Evolutionary conservation across 106 monocot genomes (phyloP).

Genomic region (Dactylorhiza incarnata): DNA sequence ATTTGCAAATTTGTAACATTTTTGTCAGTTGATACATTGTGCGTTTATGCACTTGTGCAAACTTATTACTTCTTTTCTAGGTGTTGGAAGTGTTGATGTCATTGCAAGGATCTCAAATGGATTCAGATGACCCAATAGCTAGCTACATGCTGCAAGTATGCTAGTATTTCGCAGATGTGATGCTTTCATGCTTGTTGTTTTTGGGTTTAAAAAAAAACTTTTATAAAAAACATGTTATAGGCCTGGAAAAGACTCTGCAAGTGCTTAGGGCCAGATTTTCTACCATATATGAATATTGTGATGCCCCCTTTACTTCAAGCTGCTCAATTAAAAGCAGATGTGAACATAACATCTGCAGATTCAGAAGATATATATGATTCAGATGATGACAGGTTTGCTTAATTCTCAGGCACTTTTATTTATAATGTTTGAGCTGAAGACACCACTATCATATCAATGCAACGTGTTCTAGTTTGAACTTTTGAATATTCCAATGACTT

Average conservation of each 20-base stretch:
- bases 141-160: constrained; percentile 67
- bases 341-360: constrained; percentile 83
- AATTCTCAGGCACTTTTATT: too few relatives aligned
- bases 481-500: not conserved
- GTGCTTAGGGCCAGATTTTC: constrained; percentile 93
- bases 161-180: not conserved
- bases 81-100: constrained; percentile 97
- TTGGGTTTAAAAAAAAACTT: not conserved
- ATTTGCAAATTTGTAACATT: too few relatives aligned
- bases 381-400: constrained; percentile 77
- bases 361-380: constrained; percentile 78
- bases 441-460: not conserved
- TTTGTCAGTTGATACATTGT: too few relatives aligned
- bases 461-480: not conserved
- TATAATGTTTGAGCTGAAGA: too few relatives aligned
- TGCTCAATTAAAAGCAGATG: constrained; percentile 96
- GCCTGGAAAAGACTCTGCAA: constrained; percentile 96
- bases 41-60: too few relatives aligned
- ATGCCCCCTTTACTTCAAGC: constrained; percentile 89
- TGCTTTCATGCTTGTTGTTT: not conserved
- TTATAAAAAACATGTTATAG: constrained; percentile 15
- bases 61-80: constrained; percentile 18
- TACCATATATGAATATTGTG: constrained; percentile 93
- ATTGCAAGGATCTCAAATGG: constrained; percentile 64
- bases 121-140: constrained; percentile 62